Evolutionary conservation across 2,329 filamentous ascomycete species (phyloP).

Genomic region (Pseudocercospora crystallina): DNA sequence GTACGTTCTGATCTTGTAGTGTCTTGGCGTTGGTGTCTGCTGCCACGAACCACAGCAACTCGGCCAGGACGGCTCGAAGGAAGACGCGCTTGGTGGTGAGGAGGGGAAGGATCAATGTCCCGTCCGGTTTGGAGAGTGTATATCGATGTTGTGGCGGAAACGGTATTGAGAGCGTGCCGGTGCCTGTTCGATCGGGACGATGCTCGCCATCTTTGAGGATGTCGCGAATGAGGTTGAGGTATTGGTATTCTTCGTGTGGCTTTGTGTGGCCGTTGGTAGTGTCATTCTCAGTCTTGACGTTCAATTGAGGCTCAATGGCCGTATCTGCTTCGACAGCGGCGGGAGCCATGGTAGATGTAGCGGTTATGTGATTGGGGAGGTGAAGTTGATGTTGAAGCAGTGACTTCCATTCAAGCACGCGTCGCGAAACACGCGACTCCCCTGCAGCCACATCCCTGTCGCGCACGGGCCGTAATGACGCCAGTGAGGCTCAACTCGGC

Average conservation of each 20-base stretch:
- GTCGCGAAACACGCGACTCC: constrained; percentile 16
- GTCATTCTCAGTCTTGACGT: constrained; percentile 22
- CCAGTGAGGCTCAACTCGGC: constrained; percentile 1
- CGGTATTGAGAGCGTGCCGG: constrained; percentile 86
- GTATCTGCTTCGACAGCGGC: constrained; percentile 27
- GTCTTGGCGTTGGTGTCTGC: constrained; percentile 78
- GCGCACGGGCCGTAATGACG: constrained; percentile 5
- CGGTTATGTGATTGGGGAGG: constrained; percentile 1
- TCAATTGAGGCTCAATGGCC: constrained; percentile 7
- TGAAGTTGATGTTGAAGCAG: constrained; percentile 3
- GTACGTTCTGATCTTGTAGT: constrained; percentile 76
- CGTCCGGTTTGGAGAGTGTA: constrained; percentile 63
- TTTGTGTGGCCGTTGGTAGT: constrained; percentile 23
- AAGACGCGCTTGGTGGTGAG: constrained; percentile 98
- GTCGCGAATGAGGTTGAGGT: constrained; percentile 81
- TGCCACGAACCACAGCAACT: constrained; percentile 93
- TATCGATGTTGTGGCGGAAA: constrained; percentile 86
- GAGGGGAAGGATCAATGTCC: constrained; percentile 75
- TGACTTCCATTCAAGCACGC: constrained; percentile 1
- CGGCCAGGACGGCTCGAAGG: constrained; percentile 80
- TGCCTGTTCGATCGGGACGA: constrained; percentile 90
- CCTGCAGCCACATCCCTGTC: not conserved
- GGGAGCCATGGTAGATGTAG: constrained; percentile 29
- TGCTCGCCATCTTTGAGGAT: constrained; percentile 83
- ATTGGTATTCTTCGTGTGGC: constrained; percentile 86